Conservation (phyloP, 2,329 filamentous ascomycete species). For the Fusarium compactum region DNA sequence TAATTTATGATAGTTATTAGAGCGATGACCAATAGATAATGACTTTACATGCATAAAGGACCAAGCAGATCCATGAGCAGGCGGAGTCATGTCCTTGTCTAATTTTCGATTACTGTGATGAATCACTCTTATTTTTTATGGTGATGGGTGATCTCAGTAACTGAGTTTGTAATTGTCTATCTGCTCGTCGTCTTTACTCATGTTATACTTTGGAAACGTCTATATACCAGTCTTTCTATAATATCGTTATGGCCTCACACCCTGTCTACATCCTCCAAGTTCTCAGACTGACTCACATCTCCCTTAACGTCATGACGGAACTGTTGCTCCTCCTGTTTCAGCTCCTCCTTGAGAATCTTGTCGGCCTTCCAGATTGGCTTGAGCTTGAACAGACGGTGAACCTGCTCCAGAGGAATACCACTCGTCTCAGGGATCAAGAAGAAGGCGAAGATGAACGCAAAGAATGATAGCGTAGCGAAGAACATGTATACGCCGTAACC, state of each 20-base stretch:
- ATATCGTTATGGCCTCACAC: neutral
- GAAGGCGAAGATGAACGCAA: constrained; percentile 61
- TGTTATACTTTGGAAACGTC: neutral
- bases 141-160: neutral
- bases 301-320: constrained; percentile 42
- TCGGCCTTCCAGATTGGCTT: constrained; percentile 45
- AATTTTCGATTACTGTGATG: too few species aligned
- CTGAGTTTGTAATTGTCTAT: neutral
- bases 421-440: constrained; percentile 67
- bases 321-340: constrained; percentile 36
- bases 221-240: neutral
- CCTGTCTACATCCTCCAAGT: neutral
- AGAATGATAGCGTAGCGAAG: constrained; percentile 63
- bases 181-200: neutral
- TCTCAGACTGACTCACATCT: constrained; percentile 20
- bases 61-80: neutral
- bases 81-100: too few species aligned
- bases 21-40: neutral
- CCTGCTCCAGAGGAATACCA: constrained; percentile 63
- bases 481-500: constrained; percentile 67
- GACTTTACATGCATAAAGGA: neutral
- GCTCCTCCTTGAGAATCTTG: constrained; percentile 35
- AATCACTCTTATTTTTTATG: neutral
- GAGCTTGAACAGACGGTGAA: constrained; percentile 61
- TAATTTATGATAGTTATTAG: neutral